Conservation (phyloP, 2,329 filamentous ascomycete genomes). For the Penicillium sp. region DNA sequence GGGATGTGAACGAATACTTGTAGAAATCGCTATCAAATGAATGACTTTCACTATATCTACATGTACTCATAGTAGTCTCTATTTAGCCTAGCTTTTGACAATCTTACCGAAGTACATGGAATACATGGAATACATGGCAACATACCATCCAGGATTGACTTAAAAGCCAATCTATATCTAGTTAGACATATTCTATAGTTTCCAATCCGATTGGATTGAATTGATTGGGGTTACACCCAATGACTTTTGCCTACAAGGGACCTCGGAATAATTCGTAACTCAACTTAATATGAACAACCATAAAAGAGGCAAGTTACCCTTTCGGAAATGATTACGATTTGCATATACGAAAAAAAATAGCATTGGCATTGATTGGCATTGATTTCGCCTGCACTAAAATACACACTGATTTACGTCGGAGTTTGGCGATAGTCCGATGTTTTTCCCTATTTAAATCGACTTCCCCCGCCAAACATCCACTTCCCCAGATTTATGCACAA, state of each 20-base stretch:
- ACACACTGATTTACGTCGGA: constrained; percentile 3
- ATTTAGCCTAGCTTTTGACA: background rate
- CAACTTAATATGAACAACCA: background rate
- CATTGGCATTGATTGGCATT: background rate
- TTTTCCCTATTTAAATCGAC: constrained; percentile 8
- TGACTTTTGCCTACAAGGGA: background rate
- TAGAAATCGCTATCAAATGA: constrained; percentile 17
- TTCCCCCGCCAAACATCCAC: constrained; percentile 9
- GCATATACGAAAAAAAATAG: background rate
- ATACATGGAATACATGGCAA: background rate
- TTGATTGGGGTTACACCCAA: background rate
- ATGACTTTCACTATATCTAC: background rate
- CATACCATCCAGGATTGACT: background rate
- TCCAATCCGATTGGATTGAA: background rate
- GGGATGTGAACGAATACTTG: constrained; percentile 23
- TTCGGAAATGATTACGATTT: background rate
- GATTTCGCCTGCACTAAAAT: background rate
- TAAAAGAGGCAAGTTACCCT: background rate
- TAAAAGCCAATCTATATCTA: background rate
- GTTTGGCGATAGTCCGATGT: constrained; percentile 17
- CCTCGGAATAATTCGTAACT: background rate
- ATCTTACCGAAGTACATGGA: background rate
- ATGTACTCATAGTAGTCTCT: background rate
- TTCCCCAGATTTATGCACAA: constrained; percentile 7
- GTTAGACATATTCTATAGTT: no score